Evolutionary conservation across 2,329 filamentous ascomycete species (phyloP).

Genomic region (Leptodontidium sp.): DNA sequence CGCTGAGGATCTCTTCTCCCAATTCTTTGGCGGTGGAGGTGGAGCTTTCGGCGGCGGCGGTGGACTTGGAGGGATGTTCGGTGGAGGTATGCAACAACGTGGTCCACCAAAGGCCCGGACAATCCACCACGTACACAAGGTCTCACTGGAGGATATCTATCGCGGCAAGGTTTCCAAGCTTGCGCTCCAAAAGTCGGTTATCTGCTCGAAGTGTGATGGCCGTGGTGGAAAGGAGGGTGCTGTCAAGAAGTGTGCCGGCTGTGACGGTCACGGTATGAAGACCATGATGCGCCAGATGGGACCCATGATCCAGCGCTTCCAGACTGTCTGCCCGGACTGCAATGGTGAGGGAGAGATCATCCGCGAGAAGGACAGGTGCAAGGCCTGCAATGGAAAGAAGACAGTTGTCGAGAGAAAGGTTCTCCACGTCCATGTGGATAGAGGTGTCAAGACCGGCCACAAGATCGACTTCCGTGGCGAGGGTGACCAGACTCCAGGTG

Average conservation of each 20-base stretch:
- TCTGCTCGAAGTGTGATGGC: conserved; percentile 94
- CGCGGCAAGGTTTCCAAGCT: conserved; percentile 97
- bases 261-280: conserved; percentile 97
- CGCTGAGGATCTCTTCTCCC: conserved; percentile 93
- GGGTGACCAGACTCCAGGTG: conserved; percentile 93
- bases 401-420: conserved; percentile 97
- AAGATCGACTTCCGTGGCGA: conserved; percentile 98
- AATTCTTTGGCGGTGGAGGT: conserved; percentile 86
- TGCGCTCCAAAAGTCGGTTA: conserved; percentile 94
- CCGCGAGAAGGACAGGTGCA: conserved; percentile 97
- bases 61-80: conserved; percentile 78
- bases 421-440: conserved; percentile 96
- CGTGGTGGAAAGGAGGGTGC: conserved; percentile 96
- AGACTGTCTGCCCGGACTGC: conserved; percentile 98
- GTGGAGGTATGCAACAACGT: conserved; percentile 76
- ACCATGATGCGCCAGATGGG: conserved; percentile 99
- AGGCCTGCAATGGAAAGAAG: conserved; percentile 96
- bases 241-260: conserved; percentile 91
- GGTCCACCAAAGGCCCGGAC: conserved; percentile 90
- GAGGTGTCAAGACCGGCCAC: conserved; percentile 90
- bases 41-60: conserved; percentile 76
- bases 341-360: conserved; percentile 97
- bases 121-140: conserved; percentile 98
- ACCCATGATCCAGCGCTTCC: conserved; percentile 99
- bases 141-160: conserved; percentile 97